Percentiles rank a stretch among this genome's conserved stretches.
Conservation (phyloP, 2,329 filamentous ascomycete genomes). For the Ophiostoma perfectum region DNA sequence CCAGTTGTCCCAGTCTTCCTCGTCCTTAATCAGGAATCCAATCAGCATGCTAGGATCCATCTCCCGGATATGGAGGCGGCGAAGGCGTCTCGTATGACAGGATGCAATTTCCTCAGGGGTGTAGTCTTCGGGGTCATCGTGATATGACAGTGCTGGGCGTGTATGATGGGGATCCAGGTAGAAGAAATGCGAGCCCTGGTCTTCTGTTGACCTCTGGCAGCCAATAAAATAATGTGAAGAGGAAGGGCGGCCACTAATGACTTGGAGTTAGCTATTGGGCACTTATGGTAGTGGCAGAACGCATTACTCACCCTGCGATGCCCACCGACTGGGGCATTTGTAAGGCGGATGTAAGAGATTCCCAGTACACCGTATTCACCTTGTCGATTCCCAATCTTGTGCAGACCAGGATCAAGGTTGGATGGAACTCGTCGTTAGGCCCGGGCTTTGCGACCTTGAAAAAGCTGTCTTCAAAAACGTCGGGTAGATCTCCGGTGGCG, state of each 20-base stretch:
- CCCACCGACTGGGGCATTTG: constrained; percentile 91
- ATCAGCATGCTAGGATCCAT: constrained; percentile 99
- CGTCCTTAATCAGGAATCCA: constrained; percentile 77
- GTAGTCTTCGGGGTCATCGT: constrained; percentile 52
- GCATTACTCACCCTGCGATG: constrained; percentile 71
- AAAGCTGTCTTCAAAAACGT: constrained; percentile 89
- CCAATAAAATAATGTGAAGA: constrained; percentile 67
- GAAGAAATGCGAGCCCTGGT: constrained; percentile 68
- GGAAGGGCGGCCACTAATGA: constrained; percentile 73
- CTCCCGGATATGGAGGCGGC: constrained; percentile 76
- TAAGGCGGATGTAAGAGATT: constrained; percentile 77
- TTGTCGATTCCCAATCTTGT: constrained; percentile 89
- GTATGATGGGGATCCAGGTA: constrained; percentile 94
- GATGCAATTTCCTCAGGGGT: constrained; percentile 68
- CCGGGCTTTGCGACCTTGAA: constrained; percentile 67
- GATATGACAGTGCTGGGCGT: constrained; percentile 65
- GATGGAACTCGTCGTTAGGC: constrained; percentile 61
- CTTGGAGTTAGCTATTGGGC: constrained; percentile 12
- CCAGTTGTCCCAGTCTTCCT: constrained; percentile 82
- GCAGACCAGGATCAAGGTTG: constrained; percentile 82
- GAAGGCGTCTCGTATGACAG: constrained; percentile 81
- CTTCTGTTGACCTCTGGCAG: constrained; percentile 36
- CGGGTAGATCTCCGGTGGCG: constrained; percentile 79
- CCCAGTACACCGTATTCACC: constrained; percentile 90
- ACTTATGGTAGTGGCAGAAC: neutral